Evolutionary conservation across 257 asterid species (phyloP).

Genomic region (Thymus mandschuricus): DNA sequence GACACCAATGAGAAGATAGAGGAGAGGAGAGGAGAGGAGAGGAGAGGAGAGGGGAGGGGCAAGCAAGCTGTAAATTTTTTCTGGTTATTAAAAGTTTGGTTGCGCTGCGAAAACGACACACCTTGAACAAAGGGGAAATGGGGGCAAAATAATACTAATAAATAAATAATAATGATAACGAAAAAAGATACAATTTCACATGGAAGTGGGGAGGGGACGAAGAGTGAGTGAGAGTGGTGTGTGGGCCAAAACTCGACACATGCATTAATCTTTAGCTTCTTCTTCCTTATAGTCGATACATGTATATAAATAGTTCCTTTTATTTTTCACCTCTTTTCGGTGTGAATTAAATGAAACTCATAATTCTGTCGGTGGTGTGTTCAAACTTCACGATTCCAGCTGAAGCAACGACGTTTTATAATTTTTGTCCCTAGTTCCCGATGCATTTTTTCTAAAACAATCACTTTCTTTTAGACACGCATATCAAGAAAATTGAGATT

Average conservation of each 20-base stretch:
- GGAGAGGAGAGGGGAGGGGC: no score
- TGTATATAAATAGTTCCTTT: no score
- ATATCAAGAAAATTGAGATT: no score
- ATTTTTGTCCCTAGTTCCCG: no score
- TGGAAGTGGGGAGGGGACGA: slow-evolving; percentile 4
- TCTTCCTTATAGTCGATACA: background rate
- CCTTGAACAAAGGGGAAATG: slow-evolving; percentile 10
- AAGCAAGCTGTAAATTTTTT: slow-evolving; percentile 19
- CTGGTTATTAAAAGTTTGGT: slow-evolving; percentile 24
- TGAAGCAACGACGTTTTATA: background rate
- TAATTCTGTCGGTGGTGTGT: slow-evolving; percentile 20
- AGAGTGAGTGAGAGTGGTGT: background rate
- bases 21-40: background rate
- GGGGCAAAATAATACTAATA: background rate
- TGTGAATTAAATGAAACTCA: background rate
- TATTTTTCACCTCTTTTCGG: background rate
- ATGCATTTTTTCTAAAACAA: no score
- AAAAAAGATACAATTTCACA: slow-evolving; percentile 35
- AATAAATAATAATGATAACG: background rate
- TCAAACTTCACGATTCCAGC: background rate
- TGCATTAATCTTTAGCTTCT: slow-evolving; percentile 4
- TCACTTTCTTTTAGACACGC: no score
- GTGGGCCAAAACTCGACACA: background rate
- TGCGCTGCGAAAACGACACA: slow-evolving; percentile 34
- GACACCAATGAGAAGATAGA: slow-evolving; percentile 1